Conservation (phyloP, 257 asterid genomes). For the Solanum gandarillasii region DNA sequence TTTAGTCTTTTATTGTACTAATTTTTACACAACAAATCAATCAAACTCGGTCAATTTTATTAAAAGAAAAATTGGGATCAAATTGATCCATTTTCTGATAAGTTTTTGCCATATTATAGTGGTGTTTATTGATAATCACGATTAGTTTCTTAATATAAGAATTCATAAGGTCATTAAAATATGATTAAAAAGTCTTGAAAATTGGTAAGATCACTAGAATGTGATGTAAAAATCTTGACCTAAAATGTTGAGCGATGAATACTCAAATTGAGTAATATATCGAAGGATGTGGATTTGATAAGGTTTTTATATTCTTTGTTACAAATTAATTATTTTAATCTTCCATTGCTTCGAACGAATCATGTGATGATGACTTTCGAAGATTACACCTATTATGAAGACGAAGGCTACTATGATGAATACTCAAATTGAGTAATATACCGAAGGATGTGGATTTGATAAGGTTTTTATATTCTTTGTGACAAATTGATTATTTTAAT, state of each 20-base stretch:
- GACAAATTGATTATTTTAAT: background rate
- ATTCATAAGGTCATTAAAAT: too few relatives aligned
- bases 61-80: background rate
- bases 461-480: background rate
- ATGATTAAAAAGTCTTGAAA: too few relatives aligned
- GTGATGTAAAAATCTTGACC: background rate
- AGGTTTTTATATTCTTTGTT: background rate
- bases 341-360: background rate
- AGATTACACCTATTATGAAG: too few relatives aligned
- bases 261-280: background rate
- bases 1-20: background rate
- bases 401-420: background rate
- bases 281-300: background rate
- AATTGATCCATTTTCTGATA: background rate
- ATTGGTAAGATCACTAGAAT: too few relatives aligned
- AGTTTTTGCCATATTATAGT: background rate
- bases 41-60: background rate
- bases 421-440: background rate
- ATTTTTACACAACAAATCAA: background rate
- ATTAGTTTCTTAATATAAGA: background rate
- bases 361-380: background rate
- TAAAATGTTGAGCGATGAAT: too few relatives aligned
- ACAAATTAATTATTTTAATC: background rate
- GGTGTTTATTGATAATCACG: background rate
- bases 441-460: background rate